Evolutionary conservation across 441 rosid genomes (phyloP).

Genomic region (Populus hybrid): DNA sequence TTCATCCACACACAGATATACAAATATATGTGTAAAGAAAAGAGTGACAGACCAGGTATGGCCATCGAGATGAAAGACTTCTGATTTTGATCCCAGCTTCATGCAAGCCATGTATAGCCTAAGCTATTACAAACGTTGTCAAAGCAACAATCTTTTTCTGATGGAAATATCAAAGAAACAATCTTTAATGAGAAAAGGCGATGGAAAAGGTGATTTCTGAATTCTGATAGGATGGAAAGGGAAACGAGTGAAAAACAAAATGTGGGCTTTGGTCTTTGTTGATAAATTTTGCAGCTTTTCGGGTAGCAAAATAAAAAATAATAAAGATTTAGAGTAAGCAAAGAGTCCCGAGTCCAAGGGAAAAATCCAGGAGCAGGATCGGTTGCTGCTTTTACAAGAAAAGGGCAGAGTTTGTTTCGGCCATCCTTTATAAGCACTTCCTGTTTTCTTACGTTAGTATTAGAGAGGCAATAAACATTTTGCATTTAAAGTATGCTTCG

Average conservation of each 20-base stretch:
- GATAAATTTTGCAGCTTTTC: constrained; percentile 6
- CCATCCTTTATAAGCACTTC: background rate
- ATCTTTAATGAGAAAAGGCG: background rate
- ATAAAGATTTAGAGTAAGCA: background rate
- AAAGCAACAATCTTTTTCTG: background rate
- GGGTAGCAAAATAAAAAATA: background rate
- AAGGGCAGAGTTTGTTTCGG: constrained; percentile 13
- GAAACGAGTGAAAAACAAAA: background rate
- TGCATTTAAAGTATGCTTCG: background rate
- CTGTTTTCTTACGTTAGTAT: background rate
- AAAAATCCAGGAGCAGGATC: constrained; percentile 44
- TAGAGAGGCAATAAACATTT: background rate
- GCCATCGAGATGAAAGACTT: constrained; percentile 68
- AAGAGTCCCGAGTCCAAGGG: constrained; percentile 49
- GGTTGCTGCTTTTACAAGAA: constrained; percentile 34
- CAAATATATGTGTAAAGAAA: background rate
- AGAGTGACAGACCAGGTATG: constrained; percentile 54
- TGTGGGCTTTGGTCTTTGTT: background rate
- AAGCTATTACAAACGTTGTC: constrained; percentile 1
- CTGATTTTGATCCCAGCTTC: constrained; percentile 94
- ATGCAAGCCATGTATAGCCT: constrained; percentile 58
- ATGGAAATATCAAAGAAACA: background rate
- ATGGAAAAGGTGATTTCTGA: background rate
- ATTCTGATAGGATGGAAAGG: constrained; percentile 4
- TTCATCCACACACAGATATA: background rate